phyloP scores from a whole-genome alignment of 768 basidiomycete genomes.

The Pholiota molesta region DNA sequence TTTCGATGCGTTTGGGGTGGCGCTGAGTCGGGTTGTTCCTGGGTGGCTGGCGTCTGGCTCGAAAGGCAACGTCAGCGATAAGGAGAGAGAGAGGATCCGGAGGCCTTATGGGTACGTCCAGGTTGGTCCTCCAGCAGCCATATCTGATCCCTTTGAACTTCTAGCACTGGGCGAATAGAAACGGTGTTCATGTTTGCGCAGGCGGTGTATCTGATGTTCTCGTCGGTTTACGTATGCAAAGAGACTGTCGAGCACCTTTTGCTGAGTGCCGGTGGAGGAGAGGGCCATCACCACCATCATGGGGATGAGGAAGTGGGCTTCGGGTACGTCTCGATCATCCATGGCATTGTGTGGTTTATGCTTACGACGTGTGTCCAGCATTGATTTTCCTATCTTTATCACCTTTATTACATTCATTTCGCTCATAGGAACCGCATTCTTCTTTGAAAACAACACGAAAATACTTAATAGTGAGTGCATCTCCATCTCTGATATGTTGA shows the following conservation, averaged over 20 bases:
- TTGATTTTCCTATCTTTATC: constrained; percentile 68
- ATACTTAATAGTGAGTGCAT: constrained; percentile 60
- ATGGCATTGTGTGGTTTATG: background rate
- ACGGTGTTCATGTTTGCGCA: constrained; percentile 85
- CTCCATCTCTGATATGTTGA: background rate
- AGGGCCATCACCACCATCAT: constrained; percentile 66
- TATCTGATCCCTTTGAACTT: constrained; percentile 4
- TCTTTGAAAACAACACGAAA: constrained; percentile 66
- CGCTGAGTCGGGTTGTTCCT: constrained; percentile 47
- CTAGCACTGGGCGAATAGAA: constrained; percentile 66
- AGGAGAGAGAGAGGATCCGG: constrained; percentile 50
- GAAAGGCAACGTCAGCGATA: constrained; percentile 23
- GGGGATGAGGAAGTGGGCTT: constrained; percentile 56
- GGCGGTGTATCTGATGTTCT: constrained; percentile 91
- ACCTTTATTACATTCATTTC: constrained; percentile 58
- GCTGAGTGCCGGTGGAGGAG: constrained; percentile 55
- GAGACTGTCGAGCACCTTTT: constrained; percentile 94
- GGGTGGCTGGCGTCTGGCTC: constrained; percentile 38
- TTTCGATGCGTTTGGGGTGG: constrained; percentile 89
- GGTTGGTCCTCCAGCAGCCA: background rate
- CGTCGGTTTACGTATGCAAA: constrained; percentile 94
- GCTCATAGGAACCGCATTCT: constrained; percentile 55
- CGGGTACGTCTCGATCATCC: constrained; percentile 33
- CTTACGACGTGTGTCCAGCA: constrained; percentile 36
- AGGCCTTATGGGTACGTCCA: constrained; percentile 50